These are phyloP conservation scores for Dictyostelium discoideum DNA, from an alignment of 78 protist species.

Conservation along the genomic window DNA sequence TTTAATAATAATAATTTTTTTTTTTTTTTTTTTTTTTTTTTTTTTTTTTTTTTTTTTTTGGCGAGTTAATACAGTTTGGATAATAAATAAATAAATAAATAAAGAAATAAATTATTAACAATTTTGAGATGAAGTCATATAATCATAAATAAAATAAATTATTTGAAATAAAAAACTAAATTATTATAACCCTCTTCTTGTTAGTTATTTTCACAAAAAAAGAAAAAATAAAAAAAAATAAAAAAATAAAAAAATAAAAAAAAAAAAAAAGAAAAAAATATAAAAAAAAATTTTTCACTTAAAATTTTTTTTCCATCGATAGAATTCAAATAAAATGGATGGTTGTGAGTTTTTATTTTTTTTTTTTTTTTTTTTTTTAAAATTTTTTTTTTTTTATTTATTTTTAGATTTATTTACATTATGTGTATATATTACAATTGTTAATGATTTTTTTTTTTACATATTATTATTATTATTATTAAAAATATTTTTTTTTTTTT, in stretches of 20 bases:
- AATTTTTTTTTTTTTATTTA: background rate
- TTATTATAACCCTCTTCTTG: background rate
- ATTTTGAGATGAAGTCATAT: background rate
- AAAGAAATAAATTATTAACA: background rate
- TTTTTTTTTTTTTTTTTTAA: background rate
- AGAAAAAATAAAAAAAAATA: no score
- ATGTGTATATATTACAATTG: background rate
- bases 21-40: background rate
- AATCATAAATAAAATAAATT: background rate
- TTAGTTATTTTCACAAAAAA: background rate
- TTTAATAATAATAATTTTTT: background rate
- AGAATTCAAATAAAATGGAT: background rate
- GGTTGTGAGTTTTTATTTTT: background rate
- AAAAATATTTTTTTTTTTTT: background rate
- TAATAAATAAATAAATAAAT: no score
- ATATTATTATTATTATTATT: background rate
- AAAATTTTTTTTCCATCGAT: background rate
- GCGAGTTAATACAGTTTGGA: background rate
- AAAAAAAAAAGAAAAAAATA: no score
- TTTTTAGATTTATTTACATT: background rate
- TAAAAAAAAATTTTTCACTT: background rate
- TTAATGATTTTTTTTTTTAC: no score
- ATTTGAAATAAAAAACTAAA: background rate
- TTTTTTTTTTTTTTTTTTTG: no score
- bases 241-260: no score